These are phyloP conservation scores for Elaeis guineensis DNA, from an alignment of 176 grass and related monocot species.

Conservation along the genomic window DNA sequence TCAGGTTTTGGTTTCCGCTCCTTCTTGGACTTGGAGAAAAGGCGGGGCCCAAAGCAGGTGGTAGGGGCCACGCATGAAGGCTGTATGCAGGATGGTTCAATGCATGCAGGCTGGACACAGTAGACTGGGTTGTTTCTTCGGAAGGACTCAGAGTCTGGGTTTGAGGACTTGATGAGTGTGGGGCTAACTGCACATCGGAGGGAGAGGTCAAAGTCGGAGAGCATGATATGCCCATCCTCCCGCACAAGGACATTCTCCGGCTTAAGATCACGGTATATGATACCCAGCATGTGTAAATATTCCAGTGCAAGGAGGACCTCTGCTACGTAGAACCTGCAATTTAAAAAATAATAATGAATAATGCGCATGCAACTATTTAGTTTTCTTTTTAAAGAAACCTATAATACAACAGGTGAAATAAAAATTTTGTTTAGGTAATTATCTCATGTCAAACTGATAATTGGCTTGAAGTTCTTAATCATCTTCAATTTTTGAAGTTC, in stretches of 20 bases:
- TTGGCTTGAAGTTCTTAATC: no score
- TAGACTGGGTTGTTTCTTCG: conserved; percentile 33
- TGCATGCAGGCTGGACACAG: conserved; percentile 51
- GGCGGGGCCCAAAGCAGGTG: conserved; percentile 67
- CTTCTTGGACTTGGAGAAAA: conserved; percentile 84
- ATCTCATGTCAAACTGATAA: no score
- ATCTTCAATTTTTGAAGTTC: no score
- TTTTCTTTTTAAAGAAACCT: no score
- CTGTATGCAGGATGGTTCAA: conserved; percentile 60
- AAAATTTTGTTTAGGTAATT: no score
- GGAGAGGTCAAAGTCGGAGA: conserved; percentile 74
- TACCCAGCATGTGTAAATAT: conserved; percentile 88
- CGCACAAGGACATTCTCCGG: conserved; percentile 84
- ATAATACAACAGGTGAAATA: no score
- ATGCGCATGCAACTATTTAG: no score
- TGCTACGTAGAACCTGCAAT: conserved; percentile 77
- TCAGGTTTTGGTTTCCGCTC: conserved; percentile 62
- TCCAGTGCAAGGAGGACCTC: conserved; percentile 82
- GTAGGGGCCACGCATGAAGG: conserved; percentile 56
- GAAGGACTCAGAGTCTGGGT: conserved; percentile 38
- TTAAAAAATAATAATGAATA: background rate
- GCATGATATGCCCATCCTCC: conserved; percentile 94
- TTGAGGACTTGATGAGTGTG: conserved; percentile 50
- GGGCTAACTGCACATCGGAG: conserved; percentile 63
- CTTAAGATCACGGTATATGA: conserved; percentile 89